Evolutionary conservation across 2,329 filamentous ascomycete genomes (phyloP), one percentile per base, ranked within the genome.

Genomic region (Aplosporella prunicola): DNA sequence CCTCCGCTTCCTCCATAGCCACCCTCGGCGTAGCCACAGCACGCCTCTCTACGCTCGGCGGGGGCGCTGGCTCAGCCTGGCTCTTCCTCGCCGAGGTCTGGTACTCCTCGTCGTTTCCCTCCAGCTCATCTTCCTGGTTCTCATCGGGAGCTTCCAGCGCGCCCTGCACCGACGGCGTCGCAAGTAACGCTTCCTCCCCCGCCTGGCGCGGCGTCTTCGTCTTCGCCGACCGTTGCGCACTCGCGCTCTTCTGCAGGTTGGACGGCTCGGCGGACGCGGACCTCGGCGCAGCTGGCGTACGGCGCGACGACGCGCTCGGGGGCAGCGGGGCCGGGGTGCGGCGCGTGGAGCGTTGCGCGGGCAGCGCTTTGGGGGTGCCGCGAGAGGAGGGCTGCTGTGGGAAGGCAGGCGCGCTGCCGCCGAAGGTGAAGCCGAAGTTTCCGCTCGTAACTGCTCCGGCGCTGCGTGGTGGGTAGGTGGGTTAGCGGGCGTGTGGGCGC

Each of bases 371-470:
- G 6, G 43, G 43, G 27, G 42, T 24, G 45, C 45, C n/a, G 44
- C 51, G 27, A 51, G 43, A 27, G 9, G 43, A 28, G 35, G 48
- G 13, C 47, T 50, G 25, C 53, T 49, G 37, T 45, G 51, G 27
- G n/a, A 48, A 50, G 10, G 46, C 47, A 17, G 57, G 48, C n/a
- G 51, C 44, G 27, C n/a, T n/a, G n/a, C n/a, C n/a, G n/a, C 61
- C 63, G 47, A 69, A 64, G 1, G 63, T 62, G 46, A 73, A 70
- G 11, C 64, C 67, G 46, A 73, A 73, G 44, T 67, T 61, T 4
- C 67, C 60, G 39, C 59, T 64, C 49, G 58, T 68, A 39, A 62
- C 55, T n/a, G n/a, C n/a, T n/a, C n/a, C n/a, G n/a, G n/a, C n/a
- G n/a, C n/a, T n/a, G n/a, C n/a, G n/a, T n/a, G n/a, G n/a, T n/a